Base-by-base conservation (phyloP, 129 eudicot genomes). In the Artemisia argyi region DNA sequence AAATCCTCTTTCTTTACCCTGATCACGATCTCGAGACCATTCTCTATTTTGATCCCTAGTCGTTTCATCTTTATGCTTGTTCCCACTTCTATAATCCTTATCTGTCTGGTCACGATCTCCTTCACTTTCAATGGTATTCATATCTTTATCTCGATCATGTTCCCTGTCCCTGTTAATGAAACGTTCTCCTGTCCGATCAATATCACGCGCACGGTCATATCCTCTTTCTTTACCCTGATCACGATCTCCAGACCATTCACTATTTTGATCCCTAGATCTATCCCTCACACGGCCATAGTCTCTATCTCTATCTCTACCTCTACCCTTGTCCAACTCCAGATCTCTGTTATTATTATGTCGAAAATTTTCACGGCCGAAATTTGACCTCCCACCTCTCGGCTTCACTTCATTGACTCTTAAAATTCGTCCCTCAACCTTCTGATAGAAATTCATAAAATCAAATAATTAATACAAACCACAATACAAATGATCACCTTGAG, bases 361-460 rank as follows among this genome's bases (percentile, higher is more conserved):
- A 30, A 83, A 85, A 82, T 67, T 68, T 59, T 90, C 93, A 75
- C 87, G 92, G 10, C 87, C 87, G 65, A 83, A 77, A 73, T 78
- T 85, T 35, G 87, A 22, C 78, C 89, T 89, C 78, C 81, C 89
- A 58, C 83, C 73, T 81, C 92, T 83, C 22, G 22, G 1, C 76
- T 57, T 87, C 74, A 94, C 98, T 83, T 84, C 96, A 53, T 90
- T 94, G 68, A 94, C 98, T 72, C 78, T 86, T 60, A 94, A 89
- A 51, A 71, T 73, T 64, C 96, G 89, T n/a, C 98, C 97, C 70
- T 85, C 86, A 70, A 93, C 80, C 22, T 75, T 85, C 98, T 93
- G 72, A 72, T 65, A 50, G 2, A 75, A 69, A 49, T 76, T 18
- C 63, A 53, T 19, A 15, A 61, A 54, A 53, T 81, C 64, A 84